Evolutionary conservation across 306 rosid species (phyloP).

Genomic region (Rubus parviflorus): DNA sequence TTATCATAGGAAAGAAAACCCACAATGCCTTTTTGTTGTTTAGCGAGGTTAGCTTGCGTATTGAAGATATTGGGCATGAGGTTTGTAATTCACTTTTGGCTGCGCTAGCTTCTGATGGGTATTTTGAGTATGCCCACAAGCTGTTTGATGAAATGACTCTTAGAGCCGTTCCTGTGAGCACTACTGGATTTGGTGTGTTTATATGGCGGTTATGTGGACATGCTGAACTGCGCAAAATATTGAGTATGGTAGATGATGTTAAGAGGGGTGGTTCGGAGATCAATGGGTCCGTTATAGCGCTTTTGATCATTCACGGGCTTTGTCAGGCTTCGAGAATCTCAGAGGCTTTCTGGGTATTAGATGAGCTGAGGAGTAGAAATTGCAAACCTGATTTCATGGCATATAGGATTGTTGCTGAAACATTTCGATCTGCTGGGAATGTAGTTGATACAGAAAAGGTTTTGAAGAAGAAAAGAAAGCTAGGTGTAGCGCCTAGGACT

Average conservation of each 20-base stretch:
- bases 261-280: constrained; percentile 42
- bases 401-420: constrained; percentile 69
- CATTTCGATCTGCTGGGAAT: constrained; percentile 42
- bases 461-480: constrained; percentile 89
- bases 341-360: constrained; percentile 61
- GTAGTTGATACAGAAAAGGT: constrained; percentile 65
- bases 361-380: constrained; percentile 62
- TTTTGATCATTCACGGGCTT: constrained; percentile 67
- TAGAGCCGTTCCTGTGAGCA: constrained; percentile 45
- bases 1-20: constrained; percentile 46
- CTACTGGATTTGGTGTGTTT: constrained; percentile 83
- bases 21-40: constrained; percentile 56
- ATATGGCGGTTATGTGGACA: constrained; percentile 52
- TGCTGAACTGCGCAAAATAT: constrained; percentile 39
- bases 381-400: constrained; percentile 96
- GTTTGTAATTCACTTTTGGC: constrained; percentile 68
- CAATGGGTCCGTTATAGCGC: constrained; percentile 72
- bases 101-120: constrained; percentile 65
- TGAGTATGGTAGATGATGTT: constrained; percentile 54
- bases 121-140: constrained; percentile 46
- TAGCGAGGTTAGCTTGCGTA: constrained; percentile 18
- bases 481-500: constrained; percentile 83
- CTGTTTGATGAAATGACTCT: constrained; percentile 65
- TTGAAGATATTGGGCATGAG: constrained; percentile 41
- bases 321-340: constrained; percentile 50